Evolutionary conservation across 148 eudicot species (phyloP).

Genomic region (Spergularia bocconei): DNA sequence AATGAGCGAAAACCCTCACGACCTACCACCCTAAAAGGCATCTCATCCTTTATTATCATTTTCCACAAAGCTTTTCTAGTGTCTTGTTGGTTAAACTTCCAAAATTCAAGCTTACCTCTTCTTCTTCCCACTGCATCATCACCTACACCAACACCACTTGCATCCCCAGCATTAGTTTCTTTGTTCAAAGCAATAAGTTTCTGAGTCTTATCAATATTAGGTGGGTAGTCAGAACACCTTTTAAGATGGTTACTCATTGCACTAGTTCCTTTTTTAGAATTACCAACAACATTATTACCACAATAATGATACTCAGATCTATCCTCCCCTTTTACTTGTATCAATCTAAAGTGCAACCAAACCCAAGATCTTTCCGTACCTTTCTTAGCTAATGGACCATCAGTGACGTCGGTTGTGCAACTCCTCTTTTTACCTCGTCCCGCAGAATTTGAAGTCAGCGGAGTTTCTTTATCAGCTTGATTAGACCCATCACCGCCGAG

Average conservation of each 20-base stretch:
- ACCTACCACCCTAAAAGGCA: constrained; percentile 18
- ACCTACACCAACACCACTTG: neutral
- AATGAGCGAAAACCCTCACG: neutral
- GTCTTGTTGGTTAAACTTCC: constrained; percentile 7
- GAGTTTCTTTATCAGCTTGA: too few species aligned
- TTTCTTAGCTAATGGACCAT: too few species aligned
- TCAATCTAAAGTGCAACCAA: neutral
- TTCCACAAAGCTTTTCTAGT: constrained; percentile 3
- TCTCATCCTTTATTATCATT: constrained; percentile 20
- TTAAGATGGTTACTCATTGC: neutral
- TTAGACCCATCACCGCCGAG: too few species aligned
- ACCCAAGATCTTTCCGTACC: too few species aligned
- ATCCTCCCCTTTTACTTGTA: neutral
- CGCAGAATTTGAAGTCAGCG: too few species aligned
- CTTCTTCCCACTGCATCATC: too few species aligned
- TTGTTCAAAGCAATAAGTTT: neutral
- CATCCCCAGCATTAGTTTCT: neutral
- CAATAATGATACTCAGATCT: neutral
- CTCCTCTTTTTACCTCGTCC: too few species aligned
- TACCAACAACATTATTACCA: neutral
- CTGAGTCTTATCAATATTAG: neutral
- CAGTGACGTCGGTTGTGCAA: too few species aligned
- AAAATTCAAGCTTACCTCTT: too few species aligned
- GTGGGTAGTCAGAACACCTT: neutral
- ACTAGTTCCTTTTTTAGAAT: neutral